Base-by-base conservation (phyloP, 2,329 filamentous ascomycete species). In the Proliferodiscus dingleyae region DNA sequence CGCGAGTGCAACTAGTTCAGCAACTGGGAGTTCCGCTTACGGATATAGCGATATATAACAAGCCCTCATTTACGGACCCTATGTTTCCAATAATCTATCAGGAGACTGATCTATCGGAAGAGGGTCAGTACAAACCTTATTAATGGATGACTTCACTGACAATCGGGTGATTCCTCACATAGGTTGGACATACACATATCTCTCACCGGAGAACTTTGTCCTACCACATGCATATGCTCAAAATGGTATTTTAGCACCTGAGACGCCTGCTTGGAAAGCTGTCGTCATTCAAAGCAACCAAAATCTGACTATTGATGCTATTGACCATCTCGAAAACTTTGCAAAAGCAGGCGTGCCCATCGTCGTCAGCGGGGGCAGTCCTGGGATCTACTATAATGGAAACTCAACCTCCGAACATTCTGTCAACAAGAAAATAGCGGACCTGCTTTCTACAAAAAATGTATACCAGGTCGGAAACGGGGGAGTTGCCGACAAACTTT, bases 171-270 rank as follows among this genome's bases (percentile, higher is more conserved):
- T 33, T 8, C 37, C 10, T 37, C 16, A 5, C n/a, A n/a, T 26
- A 50, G 54, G 54, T 5, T 56, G 47, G 40, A 39, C 49, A 24
- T 51, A 56, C 33, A 65, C 68, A 10, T 75, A 74, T 46, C 57
- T 75, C 0, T 64, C 62, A 2, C 67, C 71, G 0, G 67, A 69
- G 13, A 74, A 73, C 42, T 66, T 76, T 22, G 58, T 44, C 1
- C 63, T 69, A 0, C 60, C 65, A 0, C 47, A 64, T 8, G 70
- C 70, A 1, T 47, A 52, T 2, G 70, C 74, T 1, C 26, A 45
- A 3, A 47, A 67, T 23, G 59, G 57, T 1, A 46, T 63, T 3
- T 61, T 76, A 2, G 71, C 66, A 0, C 66, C 69, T 1, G 47
- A 64, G 4, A 52, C 58, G 0, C 71, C 67, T 29, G 63, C 60